Evolutionary conservation across 1,284 basidiomycete genomes (phyloP), one percentile per base, ranked within the genome.

Genomic region (Coriolopsis trogii): DNA sequence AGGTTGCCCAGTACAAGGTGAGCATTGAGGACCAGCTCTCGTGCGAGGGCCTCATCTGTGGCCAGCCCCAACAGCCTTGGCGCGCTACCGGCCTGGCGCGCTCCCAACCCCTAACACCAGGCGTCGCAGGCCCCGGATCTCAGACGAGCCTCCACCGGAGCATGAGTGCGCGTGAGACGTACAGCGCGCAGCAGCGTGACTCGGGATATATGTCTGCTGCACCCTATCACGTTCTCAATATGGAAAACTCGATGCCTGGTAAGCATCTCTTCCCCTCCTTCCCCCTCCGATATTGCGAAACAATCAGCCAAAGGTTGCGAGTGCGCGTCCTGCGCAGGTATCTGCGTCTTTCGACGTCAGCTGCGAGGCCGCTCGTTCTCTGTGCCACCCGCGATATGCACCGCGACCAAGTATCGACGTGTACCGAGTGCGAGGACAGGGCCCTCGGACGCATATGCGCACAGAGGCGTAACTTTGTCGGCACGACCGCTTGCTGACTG

Each of bases 11-110:
- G 37, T 91, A 90, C 76, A 91, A 90, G 68, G 86, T 85, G 15
- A 78, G 82, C 52, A 91, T 91, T 69, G 91, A 91, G 68, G 81
- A 85, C 37, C 85, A 89, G 64, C 77, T 91, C 48, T 85, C 85
- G 41, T 76, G 84, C 56, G 82, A 82, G 46, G 88, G 87, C 53
- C 80, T 89, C 67, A 90, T 91, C 60, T 84, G 89, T 34, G 89
- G 89, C 30, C 87, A 89, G 65, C 88, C 87, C 16, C 82, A 86
- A 21, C 64, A 53, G 65, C 62, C 58, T 44, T 60, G 55, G 55
- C 59, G 55, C 50, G 43, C 24, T 41, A 45, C 56, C 45, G 52
- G 51, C 28, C 39, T 43, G 41, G 33, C 56, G n/a, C 13, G 49
- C 51, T 49, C 57, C 21, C 45, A 57, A 41, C 48, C 57, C 25